Percentiles rank a stretch among this genome's conserved stretches.
phyloP scores from a whole-genome alignment of 1,139 yeast genomes.

The Hyphopichia wangnamkhiaoensis region DNA sequence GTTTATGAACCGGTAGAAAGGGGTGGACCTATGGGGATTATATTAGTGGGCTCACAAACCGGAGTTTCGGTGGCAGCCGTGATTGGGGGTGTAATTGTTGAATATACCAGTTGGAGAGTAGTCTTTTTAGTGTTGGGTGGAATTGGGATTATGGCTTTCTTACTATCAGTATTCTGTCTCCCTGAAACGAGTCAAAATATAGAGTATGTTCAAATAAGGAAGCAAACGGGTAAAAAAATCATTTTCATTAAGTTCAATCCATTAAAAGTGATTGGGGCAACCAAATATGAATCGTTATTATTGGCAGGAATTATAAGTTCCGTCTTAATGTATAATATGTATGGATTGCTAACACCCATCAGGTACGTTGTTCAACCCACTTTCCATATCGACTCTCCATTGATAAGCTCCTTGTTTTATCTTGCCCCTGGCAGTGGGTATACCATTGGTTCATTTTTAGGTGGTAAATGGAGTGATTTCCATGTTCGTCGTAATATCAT shows the following conservation, averaged over 20 bases:
- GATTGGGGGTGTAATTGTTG: constrained; percentile 37
- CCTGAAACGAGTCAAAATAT: background rate
- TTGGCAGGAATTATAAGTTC: constrained; percentile 2
- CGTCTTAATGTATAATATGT: constrained; percentile 8
- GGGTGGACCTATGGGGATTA: constrained; percentile 42
- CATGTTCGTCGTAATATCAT: constrained; percentile 4
- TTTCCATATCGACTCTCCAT: constrained; percentile 4
- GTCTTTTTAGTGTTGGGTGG: constrained; percentile 43
- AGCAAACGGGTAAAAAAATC: constrained; percentile 3
- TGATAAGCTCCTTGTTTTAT: constrained; percentile 6
- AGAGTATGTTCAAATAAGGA: background rate
- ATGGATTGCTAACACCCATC: constrained; percentile 6
- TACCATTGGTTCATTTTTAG: constrained; percentile 5
- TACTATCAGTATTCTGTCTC: background rate
- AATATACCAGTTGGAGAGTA: constrained; percentile 44
- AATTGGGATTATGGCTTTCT: constrained; percentile 18
- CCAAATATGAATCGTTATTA: constrained; percentile 3
- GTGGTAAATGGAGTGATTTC: constrained; percentile 6
- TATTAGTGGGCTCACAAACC: constrained; percentile 36
- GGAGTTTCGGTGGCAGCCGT: constrained; percentile 45
- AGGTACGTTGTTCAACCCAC: constrained; percentile 8
- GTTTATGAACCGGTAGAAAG: constrained; percentile 37
- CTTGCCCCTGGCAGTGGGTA: constrained; percentile 7
- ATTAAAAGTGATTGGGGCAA: constrained; percentile 4
- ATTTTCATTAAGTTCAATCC: constrained; percentile 5